A percentile compares a stretch with the other conserved stretches of the same genome.
These are phyloP conservation scores for Lichina pygmaea DNA, from an alignment of 495 filamentous ascomycete species.

Conservation along the genomic window DNA sequence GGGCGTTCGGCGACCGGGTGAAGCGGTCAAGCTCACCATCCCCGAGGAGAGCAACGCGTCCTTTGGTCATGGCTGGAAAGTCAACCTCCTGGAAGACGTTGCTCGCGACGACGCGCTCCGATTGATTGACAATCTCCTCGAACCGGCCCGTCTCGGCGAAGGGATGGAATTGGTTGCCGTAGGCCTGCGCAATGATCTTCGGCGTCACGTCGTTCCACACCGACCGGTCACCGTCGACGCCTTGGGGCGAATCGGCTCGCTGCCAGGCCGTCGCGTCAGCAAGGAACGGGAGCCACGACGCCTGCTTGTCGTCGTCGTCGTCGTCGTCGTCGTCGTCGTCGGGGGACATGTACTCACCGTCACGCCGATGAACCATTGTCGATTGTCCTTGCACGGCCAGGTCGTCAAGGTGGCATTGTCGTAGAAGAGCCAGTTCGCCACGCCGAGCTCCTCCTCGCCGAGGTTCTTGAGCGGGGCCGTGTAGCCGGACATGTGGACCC, in stretches of 20 bases:
- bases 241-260: no score
- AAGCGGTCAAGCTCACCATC: slow-evolving; percentile 1
- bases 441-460: slow-evolving; percentile 1
- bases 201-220: slow-evolving; percentile 3
- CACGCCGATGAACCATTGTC: slow-evolving; percentile 5
- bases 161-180: slow-evolving; percentile 5
- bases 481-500: slow-evolving; percentile 5
- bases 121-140: slow-evolving; percentile 4
- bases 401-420: slow-evolving; percentile 4
- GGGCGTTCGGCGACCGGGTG: no score
- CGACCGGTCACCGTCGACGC: slow-evolving; percentile 1
- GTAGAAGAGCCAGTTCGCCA: slow-evolving; percentile 3
- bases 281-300: no score
- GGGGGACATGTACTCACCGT: slow-evolving; percentile 1
- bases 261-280: no score
- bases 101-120: slow-evolving; percentile 4
- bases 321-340: slow-evolving; percentile 1
- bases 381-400: slow-evolving; percentile 5
- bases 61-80: slow-evolving; percentile 4
- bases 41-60: slow-evolving; percentile 3
- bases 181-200: slow-evolving; percentile 3
- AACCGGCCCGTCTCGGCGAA: slow-evolving; percentile 5
- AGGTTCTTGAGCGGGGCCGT: slow-evolving; percentile 2
- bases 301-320: slow-evolving; percentile 1
- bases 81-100: slow-evolving; percentile 4